Percentiles rank a stretch among this genome's conserved stretches.
These are phyloP conservation scores for Endoconidiophora laricicola DNA, from an alignment of 2,329 filamentous ascomycete genomes.

Conservation along the genomic window DNA sequence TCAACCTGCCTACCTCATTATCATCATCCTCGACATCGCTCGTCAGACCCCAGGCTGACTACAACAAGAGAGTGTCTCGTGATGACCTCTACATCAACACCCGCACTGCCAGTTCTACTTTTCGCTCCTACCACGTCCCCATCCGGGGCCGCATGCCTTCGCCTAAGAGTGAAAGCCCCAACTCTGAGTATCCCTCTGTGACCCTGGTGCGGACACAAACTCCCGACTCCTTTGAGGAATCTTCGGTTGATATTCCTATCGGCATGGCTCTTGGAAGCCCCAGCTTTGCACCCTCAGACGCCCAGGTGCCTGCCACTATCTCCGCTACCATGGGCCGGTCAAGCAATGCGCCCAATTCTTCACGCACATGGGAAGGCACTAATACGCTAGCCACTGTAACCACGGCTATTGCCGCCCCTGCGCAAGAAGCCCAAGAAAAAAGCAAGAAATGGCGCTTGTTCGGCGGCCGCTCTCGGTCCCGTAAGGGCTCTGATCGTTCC, in stretches of 20 bases:
- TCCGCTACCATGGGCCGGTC: background rate
- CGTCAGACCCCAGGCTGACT: constrained; percentile 6
- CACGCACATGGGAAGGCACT: background rate
- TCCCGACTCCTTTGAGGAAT: constrained; percentile 27
- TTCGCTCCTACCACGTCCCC: constrained; percentile 25
- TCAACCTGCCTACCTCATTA: constrained; percentile 4
- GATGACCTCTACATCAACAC: constrained; percentile 24
- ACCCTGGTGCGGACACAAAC: constrained; percentile 25
- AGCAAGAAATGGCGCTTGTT: constrained; percentile 14
- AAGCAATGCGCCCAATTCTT: background rate
- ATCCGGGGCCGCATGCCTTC: constrained; percentile 27
- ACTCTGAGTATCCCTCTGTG: constrained; percentile 19
- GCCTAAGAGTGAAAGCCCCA: constrained; percentile 25
- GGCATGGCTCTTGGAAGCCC: constrained; percentile 64
- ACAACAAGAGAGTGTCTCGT: constrained; percentile 27
- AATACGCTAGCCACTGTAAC: background rate
- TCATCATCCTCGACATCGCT: constrained; percentile 7
- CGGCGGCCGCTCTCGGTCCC: constrained; percentile 10
- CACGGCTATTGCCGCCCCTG: background rate
- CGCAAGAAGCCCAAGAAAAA: constrained; percentile 8
- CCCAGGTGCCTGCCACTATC: too few species aligned
- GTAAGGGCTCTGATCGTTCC: constrained; percentile 2
- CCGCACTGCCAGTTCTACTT: constrained; percentile 19
- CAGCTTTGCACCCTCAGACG: constrained; percentile 3
- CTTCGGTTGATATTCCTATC: constrained; percentile 27